Evolutionary conservation across 805 yeast species (phyloP).

Genomic region (Gaillardinia entomophila): DNA sequence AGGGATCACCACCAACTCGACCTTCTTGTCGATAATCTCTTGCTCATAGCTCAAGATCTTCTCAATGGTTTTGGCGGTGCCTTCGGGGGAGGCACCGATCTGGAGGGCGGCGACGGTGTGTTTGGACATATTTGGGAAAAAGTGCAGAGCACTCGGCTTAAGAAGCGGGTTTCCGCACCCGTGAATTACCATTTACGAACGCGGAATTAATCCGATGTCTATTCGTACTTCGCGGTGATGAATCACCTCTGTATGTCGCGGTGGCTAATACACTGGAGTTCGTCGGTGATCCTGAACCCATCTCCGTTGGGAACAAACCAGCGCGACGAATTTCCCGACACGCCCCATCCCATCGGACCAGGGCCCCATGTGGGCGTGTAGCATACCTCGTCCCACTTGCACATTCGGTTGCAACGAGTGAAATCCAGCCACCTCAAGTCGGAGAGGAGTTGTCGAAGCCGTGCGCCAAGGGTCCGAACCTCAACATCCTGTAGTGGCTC

Average conservation of each 20-base stretch:
- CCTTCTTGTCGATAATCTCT: slow-evolving; percentile 23
- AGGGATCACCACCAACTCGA: slow-evolving; percentile 37
- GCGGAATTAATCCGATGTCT: too few species aligned
- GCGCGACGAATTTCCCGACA: background rate
- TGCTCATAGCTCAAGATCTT: slow-evolving; percentile 33
- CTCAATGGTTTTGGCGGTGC: slow-evolving; percentile 30
- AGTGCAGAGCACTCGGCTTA: too few species aligned
- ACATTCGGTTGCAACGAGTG: slow-evolving; percentile 35
- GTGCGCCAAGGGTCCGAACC: background rate
- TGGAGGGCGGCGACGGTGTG: slow-evolving; percentile 39
- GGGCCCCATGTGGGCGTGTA: slow-evolving; percentile 56
- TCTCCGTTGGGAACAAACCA: slow-evolving; percentile 7
- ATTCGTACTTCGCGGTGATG: too few species aligned
- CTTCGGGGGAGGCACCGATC: slow-evolving; percentile 33
- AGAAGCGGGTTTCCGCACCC: too few species aligned
- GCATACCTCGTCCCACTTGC: slow-evolving; percentile 46
- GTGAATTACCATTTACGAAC: too few species aligned
- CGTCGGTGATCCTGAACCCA: slow-evolving; percentile 4
- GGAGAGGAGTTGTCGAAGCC: background rate
- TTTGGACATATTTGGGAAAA: slow-evolving; percentile 14
- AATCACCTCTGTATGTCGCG: too few species aligned
- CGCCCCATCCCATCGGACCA: slow-evolving; percentile 4
- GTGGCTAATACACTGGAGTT: slow-evolving; percentile 4
- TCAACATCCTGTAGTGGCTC: background rate
- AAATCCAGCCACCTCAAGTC: slow-evolving; percentile 34